Base-by-base conservation (phyloP, 768 basidiomycete genomes). In the Infundibulicybe gibba region DNA sequence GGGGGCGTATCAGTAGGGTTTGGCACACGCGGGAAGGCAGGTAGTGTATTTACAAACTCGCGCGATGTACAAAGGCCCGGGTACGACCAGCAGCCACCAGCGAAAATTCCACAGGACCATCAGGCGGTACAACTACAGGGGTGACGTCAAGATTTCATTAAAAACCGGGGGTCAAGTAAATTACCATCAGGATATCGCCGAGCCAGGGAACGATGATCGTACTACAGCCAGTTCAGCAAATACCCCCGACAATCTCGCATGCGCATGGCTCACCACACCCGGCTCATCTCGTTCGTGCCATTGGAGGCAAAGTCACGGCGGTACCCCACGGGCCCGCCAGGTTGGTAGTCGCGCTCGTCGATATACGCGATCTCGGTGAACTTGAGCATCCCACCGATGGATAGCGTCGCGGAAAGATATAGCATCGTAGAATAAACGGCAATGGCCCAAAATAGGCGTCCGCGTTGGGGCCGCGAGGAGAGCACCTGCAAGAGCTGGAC, bases 161-260 rank as follows among this genome's bases (percentile, higher is more conserved):
- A 30, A 3, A 6, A 17, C 15, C 8, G 25, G 31, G n/a, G 21
- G 17, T 14, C 15, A 16, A 14, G 14, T 16, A 13, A 37, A 31
- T 6, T 17, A 58, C 57, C 50, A 58, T 58, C 41, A 58, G 40
- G 6, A 58, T 31, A 43, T 58, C 54, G 5, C 57, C 54, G 14
- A 58, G 44, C 57, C 57, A 58, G 13, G 57, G 52, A 10, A 58
- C 41, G 16, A 56, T 39, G 5, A 52, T 52, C 4, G 40, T 43
- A n/a, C 57, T 58, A 21, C 4, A 33, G 30, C 13, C 21, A 5
- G 14, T 1, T 32, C 19, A 43, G 25, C 19, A 5, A 16, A 3
- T 42, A 8, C 30, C 8, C 44, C 32, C 21, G 38, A 14, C 1
- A 2, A 35, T 1, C 6, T 15, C 0, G 32, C 21, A 12, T 1